Evolutionary conservation across 2,329 filamentous ascomycete species (phyloP), one percentile per base, ranked within the genome.

Genomic region (Aspergillus ustus): DNA sequence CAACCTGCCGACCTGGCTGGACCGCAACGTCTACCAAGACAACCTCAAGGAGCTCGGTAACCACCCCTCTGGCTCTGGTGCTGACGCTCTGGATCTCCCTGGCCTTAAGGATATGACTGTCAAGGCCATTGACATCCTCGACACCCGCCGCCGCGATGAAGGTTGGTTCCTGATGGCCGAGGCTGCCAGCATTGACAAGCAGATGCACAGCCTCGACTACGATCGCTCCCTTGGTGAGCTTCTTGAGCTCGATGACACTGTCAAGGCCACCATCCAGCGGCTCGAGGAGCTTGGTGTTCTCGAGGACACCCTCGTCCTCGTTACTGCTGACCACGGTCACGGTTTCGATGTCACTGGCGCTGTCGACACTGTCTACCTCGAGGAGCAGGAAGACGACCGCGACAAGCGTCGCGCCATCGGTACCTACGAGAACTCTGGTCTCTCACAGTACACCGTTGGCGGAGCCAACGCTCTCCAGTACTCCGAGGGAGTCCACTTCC

Each of bases 151-250:
- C 44, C 84, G 86, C 61, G 84, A 89, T 61, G 84, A 91, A 62
- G 92, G 92, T 6, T 96, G 90, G 85, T 92, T 95, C 83, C 83
- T 96, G 72, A 95, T 96, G 91, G 88, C 88, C 13, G 92, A 96
- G 77, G 92, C 89, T 28, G 92, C 92, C 17, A 91, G 88, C 2
- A 91, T 96, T 68, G 92, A 95, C 80, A 96, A 96, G 83, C 89
- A 92, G 83, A 95, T 96, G 91, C 92, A 96, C 79, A 76, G 82
- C 2, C 85, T 95, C 20, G 92, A 95, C 80, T 95, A 95, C 74
- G 91, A 95, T 78, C 90, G 92, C 57, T 90, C 92, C 0, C 87
- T 96, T 0, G 92, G 90, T 58, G 92, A 96, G 69, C 86, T 96
- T 1, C 86, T 96, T 45, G 92, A 96, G 79, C 85, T 96, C 37